Evolutionary conservation across 371 early-diverging fungal genomes (phyloP), one percentile per base, ranked within the genome.

Genomic region (Catenaria anguillulae): DNA sequence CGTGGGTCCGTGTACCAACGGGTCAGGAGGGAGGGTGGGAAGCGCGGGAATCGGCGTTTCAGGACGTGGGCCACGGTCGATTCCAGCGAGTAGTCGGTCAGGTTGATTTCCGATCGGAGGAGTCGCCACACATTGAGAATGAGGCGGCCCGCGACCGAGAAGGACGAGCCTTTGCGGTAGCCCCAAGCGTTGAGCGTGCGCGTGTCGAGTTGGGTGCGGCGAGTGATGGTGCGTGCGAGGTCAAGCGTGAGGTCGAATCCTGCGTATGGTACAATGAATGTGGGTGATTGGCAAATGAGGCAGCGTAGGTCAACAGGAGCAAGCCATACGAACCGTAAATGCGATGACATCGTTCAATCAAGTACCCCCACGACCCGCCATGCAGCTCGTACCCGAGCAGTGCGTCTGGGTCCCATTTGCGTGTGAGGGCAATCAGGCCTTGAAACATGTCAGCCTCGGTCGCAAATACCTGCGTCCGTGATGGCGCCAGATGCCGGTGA

Each of bases 81-180:
- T 65, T 88, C 86, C 55, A 88, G 76, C 0, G 86, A 76, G 66
- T 92, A 93, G 37, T 80, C 83, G 5, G 83, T 85, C 50, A 90
- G 68, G 8, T 74, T 77, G 12, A 89, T 62, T 68, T 92, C 90
- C 26, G 73, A 61, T 19, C 79, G 73, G 77, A 92, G 82, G 24
- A 89, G 62, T 31, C 91, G 71, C 95, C 95, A 94, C 10, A 89
- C 75, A 69, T 92, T 92, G 36, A 94, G 69, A 66, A 90, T 75
- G 61, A 90, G 87, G 2, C 95, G 77, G 26, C 95, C 95, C 15
- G 68, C 60, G 8, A 87, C 64, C 37, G 75, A 71, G 42, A 87
- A 70, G 0, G 78, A 69, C 0, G 88, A 78, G 5, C 85, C 69
- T 60, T 87, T 80, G 56, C 74, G 68, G 63, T 75, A 77, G 2